Evolutionary conservation across 805 yeast genomes (phyloP), one percentile per base, ranked within the genome.

Genomic region (Teunomyces panamensis): DNA sequence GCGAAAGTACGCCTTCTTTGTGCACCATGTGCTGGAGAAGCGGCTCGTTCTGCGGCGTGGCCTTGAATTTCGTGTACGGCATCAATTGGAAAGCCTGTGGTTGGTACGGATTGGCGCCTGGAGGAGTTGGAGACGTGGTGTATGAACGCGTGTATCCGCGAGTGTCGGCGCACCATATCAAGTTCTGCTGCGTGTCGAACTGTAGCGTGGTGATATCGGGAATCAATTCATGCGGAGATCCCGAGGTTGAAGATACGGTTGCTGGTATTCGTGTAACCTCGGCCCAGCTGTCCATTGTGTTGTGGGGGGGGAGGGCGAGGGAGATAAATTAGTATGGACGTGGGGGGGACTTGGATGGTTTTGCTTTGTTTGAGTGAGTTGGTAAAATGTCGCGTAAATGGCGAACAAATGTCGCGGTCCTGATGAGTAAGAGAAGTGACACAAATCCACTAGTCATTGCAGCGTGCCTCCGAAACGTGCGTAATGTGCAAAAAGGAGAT

Each of bases 121-220:
- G 52, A 11, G 53, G 48, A 29, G 50, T 30, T 43, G 52, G 49
- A 42, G 57, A 30, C 24, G 68, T 61, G 2, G 70, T 56, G 50
- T 58, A 68, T n/a, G 73, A 67, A 9, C 64, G 53, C 5, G 73
- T 56, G 52, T 57, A 61, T 3, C 91, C 87, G 33, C 71, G 74
- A 1, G 80, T 63, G 60, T 88, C 94, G 13, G 96, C 96, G 1
- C 84, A 75, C 98, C 98, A 92, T 1, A 91, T 61, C 39, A 94
- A 69, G 56, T 91, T 94, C 49, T 83, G 79, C n/a, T 77, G 68
- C 32, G 75, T 76, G 66, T 91, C 97, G 63, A 90, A 90, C 44
- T 50, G 52, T 11, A 71, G 50, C 6, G 73, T 42, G 9, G 72
- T 49, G 37, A 71, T 57, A 10, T 44, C 46, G 8, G 51, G 46